These are phyloP conservation scores for Phoma sp. DNA, from an alignment of 2,329 filamentous ascomycete genomes.

Conservation along the genomic window DNA sequence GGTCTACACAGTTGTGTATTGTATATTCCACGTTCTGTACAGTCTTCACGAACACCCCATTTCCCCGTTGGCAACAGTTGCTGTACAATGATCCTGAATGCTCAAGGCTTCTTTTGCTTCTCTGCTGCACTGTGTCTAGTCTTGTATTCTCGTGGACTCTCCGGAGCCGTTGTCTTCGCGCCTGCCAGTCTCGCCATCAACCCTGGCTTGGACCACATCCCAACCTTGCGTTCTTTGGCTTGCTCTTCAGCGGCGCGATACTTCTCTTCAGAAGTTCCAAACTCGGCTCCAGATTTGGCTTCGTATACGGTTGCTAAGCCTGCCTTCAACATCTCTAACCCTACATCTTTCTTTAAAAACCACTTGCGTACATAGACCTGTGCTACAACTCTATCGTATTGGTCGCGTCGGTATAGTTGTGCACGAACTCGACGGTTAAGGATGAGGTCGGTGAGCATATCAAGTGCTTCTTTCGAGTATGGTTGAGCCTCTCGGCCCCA, in stretches of 20 bases:
- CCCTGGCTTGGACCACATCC: slow-evolving; percentile 71
- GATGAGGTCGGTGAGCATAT: slow-evolving; percentile 80
- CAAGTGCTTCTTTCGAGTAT: slow-evolving; percentile 78
- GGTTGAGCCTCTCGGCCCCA: slow-evolving; percentile 91
- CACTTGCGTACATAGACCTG: slow-evolving; percentile 78
- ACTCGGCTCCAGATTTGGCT: slow-evolving; percentile 88
- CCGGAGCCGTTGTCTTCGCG: slow-evolving; percentile 63
- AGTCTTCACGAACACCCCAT: not conserved
- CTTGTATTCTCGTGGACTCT: slow-evolving; percentile 92
- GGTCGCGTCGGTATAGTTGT: slow-evolving; percentile 84
- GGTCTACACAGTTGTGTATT: not conserved
- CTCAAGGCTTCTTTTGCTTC: slow-evolving; percentile 45
- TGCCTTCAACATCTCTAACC: slow-evolving; percentile 83
- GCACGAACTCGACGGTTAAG: slow-evolving; percentile 76
- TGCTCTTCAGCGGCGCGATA: slow-evolving; percentile 72
- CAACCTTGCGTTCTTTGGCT: slow-evolving; percentile 51
- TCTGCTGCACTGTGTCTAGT: slow-evolving; percentile 59
- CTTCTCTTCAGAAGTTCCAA: slow-evolving; percentile 70
- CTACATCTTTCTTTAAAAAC: slow-evolving; percentile 78
- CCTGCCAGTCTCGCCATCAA: slow-evolving; percentile 53
- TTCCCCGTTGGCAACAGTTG: not conserved
- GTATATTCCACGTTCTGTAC: slow-evolving; percentile 2
- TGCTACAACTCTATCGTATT: slow-evolving; percentile 90
- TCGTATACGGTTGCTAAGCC: slow-evolving; percentile 94
- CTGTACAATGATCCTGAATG: not conserved